A percentile compares a stretch with the other conserved stretches of the same genome.
phyloP scores from a whole-genome alignment of 306 rosid genomes.

The Purshia tridentata region DNA sequence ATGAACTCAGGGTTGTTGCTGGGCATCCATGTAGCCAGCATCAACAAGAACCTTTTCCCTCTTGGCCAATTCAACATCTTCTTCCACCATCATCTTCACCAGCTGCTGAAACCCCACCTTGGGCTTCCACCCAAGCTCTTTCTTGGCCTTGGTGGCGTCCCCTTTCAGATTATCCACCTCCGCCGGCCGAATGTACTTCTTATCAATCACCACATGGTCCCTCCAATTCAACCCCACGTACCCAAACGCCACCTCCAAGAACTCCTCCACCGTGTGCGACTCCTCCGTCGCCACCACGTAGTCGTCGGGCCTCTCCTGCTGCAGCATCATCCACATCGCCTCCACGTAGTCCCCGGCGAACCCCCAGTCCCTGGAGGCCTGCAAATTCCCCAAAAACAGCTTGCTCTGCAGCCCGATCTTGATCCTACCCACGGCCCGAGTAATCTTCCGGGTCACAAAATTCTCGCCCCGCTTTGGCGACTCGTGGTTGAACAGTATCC shows the following conservation, averaged over 20 bases:
- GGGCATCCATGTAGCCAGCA: constrained; percentile 98
- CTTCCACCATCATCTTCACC: constrained; percentile 98
- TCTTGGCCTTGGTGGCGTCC: constrained; percentile 75
- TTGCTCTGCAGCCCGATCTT: constrained; percentile 88
- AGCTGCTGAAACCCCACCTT: constrained; percentile 76
- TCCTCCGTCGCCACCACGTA: constrained; percentile 97
- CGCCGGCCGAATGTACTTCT: constrained; percentile 80
- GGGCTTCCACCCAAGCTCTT: constrained; percentile 90
- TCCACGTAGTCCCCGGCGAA: constrained; percentile 96
- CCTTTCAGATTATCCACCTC: constrained; percentile 96
- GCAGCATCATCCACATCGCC: constrained; percentile 99
- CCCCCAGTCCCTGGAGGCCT: constrained; percentile 96
- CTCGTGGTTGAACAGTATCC: constrained; percentile 91
- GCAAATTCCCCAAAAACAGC: constrained; percentile 75
- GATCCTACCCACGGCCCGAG: constrained; percentile 92
- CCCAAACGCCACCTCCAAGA: constrained; percentile 81
- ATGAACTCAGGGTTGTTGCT: constrained; percentile 74
- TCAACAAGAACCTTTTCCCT: constrained; percentile 97
- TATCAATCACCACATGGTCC: constrained; percentile 83
- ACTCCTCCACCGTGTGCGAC: constrained; percentile 92
- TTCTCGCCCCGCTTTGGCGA: constrained; percentile 91
- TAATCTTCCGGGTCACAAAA: constrained; percentile 92
- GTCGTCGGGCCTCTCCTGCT: constrained; percentile 91
- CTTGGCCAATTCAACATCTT: constrained; percentile 83
- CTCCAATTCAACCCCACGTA: constrained; percentile 79